Conservation (phyloP, 148 eudicot species). For the Amaranthus palmeri region DNA sequence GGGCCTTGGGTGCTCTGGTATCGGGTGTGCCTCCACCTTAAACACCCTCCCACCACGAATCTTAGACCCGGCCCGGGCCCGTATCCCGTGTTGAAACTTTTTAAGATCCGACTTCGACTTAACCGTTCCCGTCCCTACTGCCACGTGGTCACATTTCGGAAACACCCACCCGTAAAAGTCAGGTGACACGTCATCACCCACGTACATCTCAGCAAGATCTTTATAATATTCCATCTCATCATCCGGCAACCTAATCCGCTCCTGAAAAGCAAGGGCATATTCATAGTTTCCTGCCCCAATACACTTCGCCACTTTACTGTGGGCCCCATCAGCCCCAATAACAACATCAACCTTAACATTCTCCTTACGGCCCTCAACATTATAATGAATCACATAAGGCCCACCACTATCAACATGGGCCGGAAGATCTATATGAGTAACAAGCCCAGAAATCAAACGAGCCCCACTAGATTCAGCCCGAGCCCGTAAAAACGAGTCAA, state of each 20-base stretch:
- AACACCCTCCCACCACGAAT: constrained; percentile 61
- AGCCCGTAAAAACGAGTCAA: constrained; percentile 64
- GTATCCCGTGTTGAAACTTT: constrained; percentile 47
- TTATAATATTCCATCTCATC: constrained; percentile 75
- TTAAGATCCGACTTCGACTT: constrained; percentile 59
- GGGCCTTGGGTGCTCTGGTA: constrained; percentile 92
- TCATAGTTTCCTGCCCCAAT: constrained; percentile 70
- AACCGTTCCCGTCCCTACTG: constrained; percentile 85
- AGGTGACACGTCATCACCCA: constrained; percentile 86
- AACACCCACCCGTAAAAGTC: constrained; percentile 96
- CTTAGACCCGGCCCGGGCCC: constrained; percentile 46
- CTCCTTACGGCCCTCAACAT: constrained; percentile 24
- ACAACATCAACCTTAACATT: constrained; percentile 63
- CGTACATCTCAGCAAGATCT: constrained; percentile 88
- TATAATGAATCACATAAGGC: constrained; percentile 57
- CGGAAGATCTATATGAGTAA: constrained; percentile 57
- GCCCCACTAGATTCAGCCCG: constrained; percentile 66
- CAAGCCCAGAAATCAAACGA: constrained; percentile 45
- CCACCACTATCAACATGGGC: constrained; percentile 4
- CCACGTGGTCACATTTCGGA: constrained; percentile 91
- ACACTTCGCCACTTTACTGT: constrained; percentile 73
- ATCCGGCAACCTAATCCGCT: constrained; percentile 66
- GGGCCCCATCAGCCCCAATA: constrained; percentile 86
- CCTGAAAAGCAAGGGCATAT: constrained; percentile 85
- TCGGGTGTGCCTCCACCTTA: constrained; percentile 92